Evolutionary conservation across 1,139 yeast genomes (phyloP).

Genomic region (Scheffersomyces illinoinensis): DNA sequence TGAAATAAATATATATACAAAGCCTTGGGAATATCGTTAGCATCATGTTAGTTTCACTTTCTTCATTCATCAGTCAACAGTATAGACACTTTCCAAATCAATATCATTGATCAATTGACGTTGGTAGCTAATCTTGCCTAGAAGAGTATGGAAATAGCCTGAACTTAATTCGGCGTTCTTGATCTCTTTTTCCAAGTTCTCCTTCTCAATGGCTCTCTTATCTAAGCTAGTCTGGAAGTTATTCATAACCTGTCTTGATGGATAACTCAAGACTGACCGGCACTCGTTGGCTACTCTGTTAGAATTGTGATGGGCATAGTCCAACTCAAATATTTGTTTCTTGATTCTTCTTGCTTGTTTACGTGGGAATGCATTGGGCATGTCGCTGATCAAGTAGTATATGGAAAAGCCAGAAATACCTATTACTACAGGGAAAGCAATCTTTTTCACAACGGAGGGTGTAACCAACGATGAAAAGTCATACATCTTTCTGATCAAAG

Average conservation of each 20-base stretch:
- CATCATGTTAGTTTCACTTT: not conserved
- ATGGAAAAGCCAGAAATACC: conserved; percentile 59
- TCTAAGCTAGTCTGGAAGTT: conserved; percentile 75
- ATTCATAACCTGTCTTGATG: conserved; percentile 79
- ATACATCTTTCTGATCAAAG: conserved; percentile 35
- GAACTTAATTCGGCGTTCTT: conserved; percentile 61
- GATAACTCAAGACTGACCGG: conserved; percentile 75
- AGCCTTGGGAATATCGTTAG: not conserved
- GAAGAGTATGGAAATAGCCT: conserved; percentile 59
- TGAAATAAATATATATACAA: not conserved
- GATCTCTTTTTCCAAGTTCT: conserved; percentile 52
- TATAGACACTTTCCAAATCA: conserved; percentile 52
- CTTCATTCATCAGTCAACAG: conserved; percentile 35
- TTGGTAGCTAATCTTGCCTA: conserved; percentile 51
- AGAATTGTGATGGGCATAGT: conserved; percentile 78
- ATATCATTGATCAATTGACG: conserved; percentile 45
- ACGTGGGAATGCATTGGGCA: conserved; percentile 87
- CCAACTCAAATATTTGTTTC: conserved; percentile 60
- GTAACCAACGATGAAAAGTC: conserved; percentile 27
- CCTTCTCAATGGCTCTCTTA: conserved; percentile 59
- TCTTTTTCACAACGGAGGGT: conserved; percentile 31
- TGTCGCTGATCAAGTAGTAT: conserved; percentile 71
- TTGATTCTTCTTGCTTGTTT: conserved; percentile 76
- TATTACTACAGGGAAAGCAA: conserved; percentile 48
- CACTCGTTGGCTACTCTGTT: conserved; percentile 80